phyloP scores from a whole-genome alignment of 2,329 filamentous ascomycete species.

The Verticillium tricorpus region DNA sequence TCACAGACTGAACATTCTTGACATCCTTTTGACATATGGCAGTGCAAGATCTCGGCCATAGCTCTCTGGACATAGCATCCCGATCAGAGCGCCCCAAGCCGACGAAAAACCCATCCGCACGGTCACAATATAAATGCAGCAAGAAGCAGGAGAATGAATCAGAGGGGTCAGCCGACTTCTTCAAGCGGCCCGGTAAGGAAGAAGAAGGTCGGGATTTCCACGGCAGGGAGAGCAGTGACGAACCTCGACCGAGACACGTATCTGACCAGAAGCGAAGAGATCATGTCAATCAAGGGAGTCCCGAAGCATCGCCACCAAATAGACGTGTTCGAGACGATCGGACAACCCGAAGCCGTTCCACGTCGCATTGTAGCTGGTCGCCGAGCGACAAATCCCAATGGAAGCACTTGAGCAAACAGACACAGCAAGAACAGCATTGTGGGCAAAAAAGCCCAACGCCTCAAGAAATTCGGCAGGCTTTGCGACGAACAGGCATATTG shows the following conservation, averaged over 20 bases:
- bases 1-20: not conserved
- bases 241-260: no score
- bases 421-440: not conserved
- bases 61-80: conserved; percentile 12
- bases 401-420: not conserved
- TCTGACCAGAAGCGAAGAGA: no score
- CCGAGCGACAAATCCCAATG: conserved; percentile 6
- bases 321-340: not conserved
- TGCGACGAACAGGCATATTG: not conserved
- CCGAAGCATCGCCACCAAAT: not conserved
- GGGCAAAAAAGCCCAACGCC: not conserved
- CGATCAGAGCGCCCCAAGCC: not conserved
- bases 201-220: no score
- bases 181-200: conserved; percentile 10
- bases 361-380: conserved; percentile 17
- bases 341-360: conserved; percentile 8
- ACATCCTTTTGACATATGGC: not conserved
- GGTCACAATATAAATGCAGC: conserved; percentile 19
- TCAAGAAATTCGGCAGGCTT: not conserved
- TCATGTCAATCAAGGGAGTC: not conserved
- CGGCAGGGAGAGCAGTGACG: no score
- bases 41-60: conserved; percentile 9
- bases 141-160: conserved; percentile 20
- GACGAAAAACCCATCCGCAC: conserved; percentile 11
- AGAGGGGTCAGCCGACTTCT: conserved; percentile 31